phyloP scores from a whole-genome alignment of 345 rosid species.

The Lumnitzera racemosa region DNA sequence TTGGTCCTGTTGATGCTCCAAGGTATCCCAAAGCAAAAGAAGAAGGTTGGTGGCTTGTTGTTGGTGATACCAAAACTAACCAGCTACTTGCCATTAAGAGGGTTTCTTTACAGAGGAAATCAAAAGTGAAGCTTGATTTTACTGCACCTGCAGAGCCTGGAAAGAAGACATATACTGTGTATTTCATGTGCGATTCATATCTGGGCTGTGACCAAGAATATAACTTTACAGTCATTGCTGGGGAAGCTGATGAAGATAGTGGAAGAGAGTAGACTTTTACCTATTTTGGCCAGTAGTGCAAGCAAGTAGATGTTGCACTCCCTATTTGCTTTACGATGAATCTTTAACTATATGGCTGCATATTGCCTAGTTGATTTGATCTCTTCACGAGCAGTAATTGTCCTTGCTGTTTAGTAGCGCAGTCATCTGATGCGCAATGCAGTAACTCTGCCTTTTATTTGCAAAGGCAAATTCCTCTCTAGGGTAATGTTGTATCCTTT shows the following conservation, averaged over 20 bases:
- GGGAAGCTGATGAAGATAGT: conserved; percentile 29
- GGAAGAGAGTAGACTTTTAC: neutral
- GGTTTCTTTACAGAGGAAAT: conserved; percentile 67
- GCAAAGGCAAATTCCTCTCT: too few species aligned
- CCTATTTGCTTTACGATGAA: neutral
- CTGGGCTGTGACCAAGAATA: conserved; percentile 92
- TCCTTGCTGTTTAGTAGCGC: too few species aligned
- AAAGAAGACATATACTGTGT: conserved; percentile 51
- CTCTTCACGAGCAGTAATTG: too few species aligned
- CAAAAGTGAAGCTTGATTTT: conserved; percentile 75
- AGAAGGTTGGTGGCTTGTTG: conserved; percentile 98
- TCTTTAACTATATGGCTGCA: too few species aligned
- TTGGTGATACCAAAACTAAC: conserved; percentile 75
- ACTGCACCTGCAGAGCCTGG: conserved; percentile 60
- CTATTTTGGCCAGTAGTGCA: neutral
- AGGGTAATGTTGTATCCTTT: too few species aligned
- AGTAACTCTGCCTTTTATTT: too few species aligned
- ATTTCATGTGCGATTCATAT: conserved; percentile 87
- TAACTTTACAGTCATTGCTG: conserved; percentile 46
- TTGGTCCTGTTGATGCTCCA: conserved; percentile 62
- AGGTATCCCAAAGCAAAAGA: conserved; percentile 80
- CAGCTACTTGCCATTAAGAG: conserved; percentile 87
- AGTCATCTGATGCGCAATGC: too few species aligned
- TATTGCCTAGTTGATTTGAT: too few species aligned
- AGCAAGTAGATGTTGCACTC: neutral